Evolutionary conservation across 129 eudicot species (phyloP).

Genomic region (Daucus carota): DNA sequence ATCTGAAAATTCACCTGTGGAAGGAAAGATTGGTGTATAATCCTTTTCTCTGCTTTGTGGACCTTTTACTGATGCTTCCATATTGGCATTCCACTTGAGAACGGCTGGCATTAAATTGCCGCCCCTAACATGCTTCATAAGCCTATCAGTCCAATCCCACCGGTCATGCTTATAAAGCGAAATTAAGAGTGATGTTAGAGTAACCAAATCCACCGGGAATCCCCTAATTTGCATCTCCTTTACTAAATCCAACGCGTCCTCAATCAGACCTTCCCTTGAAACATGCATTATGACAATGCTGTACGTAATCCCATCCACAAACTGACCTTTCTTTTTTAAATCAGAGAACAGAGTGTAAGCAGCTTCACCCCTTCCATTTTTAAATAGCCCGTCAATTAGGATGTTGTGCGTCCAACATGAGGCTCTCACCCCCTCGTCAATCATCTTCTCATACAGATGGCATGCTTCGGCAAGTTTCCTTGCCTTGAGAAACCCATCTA

Average conservation of each 20-base stretch:
- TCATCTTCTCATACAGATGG: slow-evolving; percentile 80
- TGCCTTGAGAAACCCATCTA: slow-evolving; percentile 76
- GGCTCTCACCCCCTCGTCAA: slow-evolving; percentile 64
- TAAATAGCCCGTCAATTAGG: slow-evolving; percentile 71
- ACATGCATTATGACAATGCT: slow-evolving; percentile 64
- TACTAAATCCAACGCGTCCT: slow-evolving; percentile 62
- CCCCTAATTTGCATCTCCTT: slow-evolving; percentile 92
- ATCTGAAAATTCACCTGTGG: slow-evolving; percentile 40
- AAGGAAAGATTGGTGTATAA: slow-evolving; percentile 60
- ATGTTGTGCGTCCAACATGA: slow-evolving; percentile 74
- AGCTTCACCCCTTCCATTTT: slow-evolving; percentile 62
- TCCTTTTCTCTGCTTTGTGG: slow-evolving; percentile 53
- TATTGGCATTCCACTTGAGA: slow-evolving; percentile 64
- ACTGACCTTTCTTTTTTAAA: slow-evolving; percentile 74
- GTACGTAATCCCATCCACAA: slow-evolving; percentile 70
- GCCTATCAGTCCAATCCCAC: slow-evolving; percentile 49
- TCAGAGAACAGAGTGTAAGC: slow-evolving; percentile 66
- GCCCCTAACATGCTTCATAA: slow-evolving; percentile 57
- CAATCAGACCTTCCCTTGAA: slow-evolving; percentile 50
- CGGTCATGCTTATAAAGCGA: slow-evolving; percentile 49
- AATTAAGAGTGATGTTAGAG: slow-evolving; percentile 62
- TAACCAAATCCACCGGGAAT: slow-evolving; percentile 74
- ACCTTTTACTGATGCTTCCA: slow-evolving; percentile 60
- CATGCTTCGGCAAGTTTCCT: slow-evolving; percentile 72
- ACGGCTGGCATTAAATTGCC: slow-evolving; percentile 46